Conservation (phyloP, 192 early-diverging fungal species). For the Diversispora epigaea region DNA sequence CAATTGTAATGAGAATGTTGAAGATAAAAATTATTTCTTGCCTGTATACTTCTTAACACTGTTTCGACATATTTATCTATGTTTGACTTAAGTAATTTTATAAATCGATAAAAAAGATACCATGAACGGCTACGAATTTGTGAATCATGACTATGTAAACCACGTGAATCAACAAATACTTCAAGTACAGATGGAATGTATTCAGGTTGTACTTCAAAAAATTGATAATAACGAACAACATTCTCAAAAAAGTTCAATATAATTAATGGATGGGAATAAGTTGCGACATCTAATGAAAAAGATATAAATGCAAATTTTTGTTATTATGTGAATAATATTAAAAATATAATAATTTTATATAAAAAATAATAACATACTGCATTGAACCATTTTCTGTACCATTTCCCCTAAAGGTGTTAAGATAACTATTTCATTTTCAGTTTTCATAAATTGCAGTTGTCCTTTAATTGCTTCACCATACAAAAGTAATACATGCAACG, state of each 20-base stretch:
- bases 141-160: constrained; percentile 70
- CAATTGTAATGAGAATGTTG: neutral
- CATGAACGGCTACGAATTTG: constrained; percentile 75
- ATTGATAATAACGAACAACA: constrained; percentile 65
- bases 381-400: constrained; percentile 61
- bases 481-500: constrained; percentile 71
- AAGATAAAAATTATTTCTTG: neutral
- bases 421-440: constrained; percentile 31
- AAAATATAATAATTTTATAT: neutral
- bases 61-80: constrained; percentile 62
- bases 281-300: constrained; percentile 58
- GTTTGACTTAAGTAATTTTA: constrained; percentile 63
- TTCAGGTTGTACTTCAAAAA: constrained; percentile 65
- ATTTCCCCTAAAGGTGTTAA: constrained; percentile 59
- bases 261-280: constrained; percentile 72
- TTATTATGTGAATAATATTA: neutral
- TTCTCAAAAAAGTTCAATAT: constrained; percentile 76
- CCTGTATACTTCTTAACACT: constrained; percentile 60
- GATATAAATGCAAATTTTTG: constrained; percentile 35
- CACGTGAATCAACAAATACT: constrained; percentile 74
- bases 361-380: constrained; percentile 48
- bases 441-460: constrained; percentile 45
- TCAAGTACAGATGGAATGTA: constrained; percentile 66
- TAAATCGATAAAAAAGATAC: constrained; percentile 87
- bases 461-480: constrained; percentile 68